Percentiles rank a stretch among this genome's conserved stretches.
Conservation (phyloP, 805 yeast species). For the Hanseniaspora guilliermondii region DNA sequence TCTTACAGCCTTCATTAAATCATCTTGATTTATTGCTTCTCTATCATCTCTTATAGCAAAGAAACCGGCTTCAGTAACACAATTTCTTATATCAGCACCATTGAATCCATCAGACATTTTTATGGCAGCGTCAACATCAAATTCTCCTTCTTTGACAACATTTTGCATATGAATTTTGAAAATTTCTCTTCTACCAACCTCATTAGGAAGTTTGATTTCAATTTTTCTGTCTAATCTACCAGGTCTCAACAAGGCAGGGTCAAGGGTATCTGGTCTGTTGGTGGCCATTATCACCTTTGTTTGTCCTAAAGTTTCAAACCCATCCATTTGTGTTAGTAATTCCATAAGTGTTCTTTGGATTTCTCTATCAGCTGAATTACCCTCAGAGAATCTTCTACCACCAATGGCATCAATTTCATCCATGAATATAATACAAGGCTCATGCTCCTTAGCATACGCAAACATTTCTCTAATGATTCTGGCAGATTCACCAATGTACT, state of each 20-base stretch:
- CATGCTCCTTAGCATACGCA: conserved; percentile 94
- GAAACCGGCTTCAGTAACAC: conserved; percentile 96
- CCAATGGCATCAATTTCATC: conserved; percentile 99
- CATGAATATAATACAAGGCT: conserved; percentile 95
- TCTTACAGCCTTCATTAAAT: conserved; percentile 94
- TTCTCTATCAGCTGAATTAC: conserved; percentile 97
- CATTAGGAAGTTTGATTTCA: conserved; percentile 91
- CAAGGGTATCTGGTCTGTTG: conserved; percentile 95
- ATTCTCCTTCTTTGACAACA: conserved; percentile 83
- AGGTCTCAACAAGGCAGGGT: conserved; percentile 93
- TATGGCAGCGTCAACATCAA: conserved; percentile 92
- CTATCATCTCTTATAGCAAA: conserved; percentile 96
- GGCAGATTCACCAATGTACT: conserved; percentile 95
- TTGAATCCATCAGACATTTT: conserved; percentile 98
- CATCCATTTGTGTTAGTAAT: conserved; percentile 94
- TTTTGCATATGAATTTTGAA: conserved; percentile 83
- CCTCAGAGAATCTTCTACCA: conserved; percentile 93
- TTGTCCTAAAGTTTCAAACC: conserved; percentile 91
- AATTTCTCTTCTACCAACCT: conserved; percentile 85
- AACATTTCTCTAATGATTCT: conserved; percentile 95
- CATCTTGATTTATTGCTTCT: conserved; percentile 85
- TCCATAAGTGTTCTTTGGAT: conserved; percentile 97
- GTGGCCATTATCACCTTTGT: conserved; percentile 98
- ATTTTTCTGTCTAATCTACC: conserved; percentile 95
- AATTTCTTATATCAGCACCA: conserved; percentile 96